Evolutionary conservation across 306 rosid species (phyloP).

Genomic region (Boehmeria nivea): DNA sequence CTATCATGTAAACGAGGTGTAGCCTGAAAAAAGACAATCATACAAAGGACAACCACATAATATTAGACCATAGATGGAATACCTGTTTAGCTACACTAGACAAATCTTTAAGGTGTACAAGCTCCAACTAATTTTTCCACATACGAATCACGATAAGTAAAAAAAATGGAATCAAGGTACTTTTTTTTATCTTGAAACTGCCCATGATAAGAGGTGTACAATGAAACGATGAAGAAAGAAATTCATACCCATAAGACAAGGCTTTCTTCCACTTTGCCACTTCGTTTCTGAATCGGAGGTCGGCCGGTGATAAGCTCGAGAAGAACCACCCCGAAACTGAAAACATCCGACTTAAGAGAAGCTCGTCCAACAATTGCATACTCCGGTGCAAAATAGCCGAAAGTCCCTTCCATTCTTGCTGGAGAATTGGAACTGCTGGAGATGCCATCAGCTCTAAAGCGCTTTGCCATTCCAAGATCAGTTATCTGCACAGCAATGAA

Average conservation of each 20-base stretch:
- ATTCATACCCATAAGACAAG: slow-evolving; percentile 84
- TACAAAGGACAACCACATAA: too few species aligned
- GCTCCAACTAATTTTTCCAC: too few species aligned
- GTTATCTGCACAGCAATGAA: slow-evolving; percentile 58
- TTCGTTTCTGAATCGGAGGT: slow-evolving; percentile 64
- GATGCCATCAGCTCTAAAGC: slow-evolving; percentile 58
- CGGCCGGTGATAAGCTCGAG: slow-evolving; percentile 94
- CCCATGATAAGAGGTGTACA: too few species aligned
- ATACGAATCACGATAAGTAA: background rate
- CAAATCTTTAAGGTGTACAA: too few species aligned
- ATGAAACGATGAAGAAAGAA: too few species aligned
- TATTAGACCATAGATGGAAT: too few species aligned
- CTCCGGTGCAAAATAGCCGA: slow-evolving; percentile 99
- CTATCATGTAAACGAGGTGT: slow-evolving; percentile 65
- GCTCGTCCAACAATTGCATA: slow-evolving; percentile 84
- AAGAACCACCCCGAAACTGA: slow-evolving; percentile 96
- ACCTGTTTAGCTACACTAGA: too few species aligned
- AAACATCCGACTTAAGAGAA: slow-evolving; percentile 87
- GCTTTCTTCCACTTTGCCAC: slow-evolving; percentile 78
- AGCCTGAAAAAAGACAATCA: slow-evolving; percentile 57
- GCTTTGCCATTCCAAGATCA: slow-evolving; percentile 95
- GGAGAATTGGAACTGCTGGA: slow-evolving; percentile 82
- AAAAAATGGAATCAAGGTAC: too few species aligned
- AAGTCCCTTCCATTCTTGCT: slow-evolving; percentile 92
- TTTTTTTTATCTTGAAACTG: too few species aligned